These are phyloP conservation scores for Phialophora tarda DNA, from an alignment of 2,329 filamentous ascomycete genomes.

Conservation along the genomic window DNA sequence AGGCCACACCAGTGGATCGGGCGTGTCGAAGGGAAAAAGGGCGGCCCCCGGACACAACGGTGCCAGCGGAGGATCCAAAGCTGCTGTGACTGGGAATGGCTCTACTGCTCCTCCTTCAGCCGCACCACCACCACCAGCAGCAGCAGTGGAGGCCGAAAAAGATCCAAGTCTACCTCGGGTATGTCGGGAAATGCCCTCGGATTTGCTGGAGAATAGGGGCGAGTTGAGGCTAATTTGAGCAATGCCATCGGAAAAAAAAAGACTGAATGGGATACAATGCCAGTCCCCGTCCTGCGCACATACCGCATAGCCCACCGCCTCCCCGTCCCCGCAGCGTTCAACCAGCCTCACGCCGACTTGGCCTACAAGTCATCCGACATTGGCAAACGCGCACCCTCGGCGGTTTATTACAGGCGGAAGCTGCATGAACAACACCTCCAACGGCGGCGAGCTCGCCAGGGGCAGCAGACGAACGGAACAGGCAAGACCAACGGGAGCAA, in stretches of 20 bases:
- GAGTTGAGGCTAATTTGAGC: conserved; percentile 6
- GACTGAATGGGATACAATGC: conserved; percentile 34
- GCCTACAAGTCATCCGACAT: conserved; percentile 52
- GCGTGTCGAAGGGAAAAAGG: conserved; percentile 34
- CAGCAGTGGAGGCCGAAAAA: conserved; percentile 24
- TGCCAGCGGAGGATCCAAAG: conserved; percentile 35
- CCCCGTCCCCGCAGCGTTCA: conserved; percentile 51
- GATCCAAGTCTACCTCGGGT: conserved; percentile 44
- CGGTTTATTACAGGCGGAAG: conserved; percentile 48
- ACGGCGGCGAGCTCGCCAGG: conserved; percentile 26
- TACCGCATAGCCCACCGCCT: conserved; percentile 57
- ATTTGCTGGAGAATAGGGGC: neutral
- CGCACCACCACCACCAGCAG: conserved; percentile 37
- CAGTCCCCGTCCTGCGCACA: conserved; percentile 47
- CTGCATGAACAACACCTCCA: conserved; percentile 35
- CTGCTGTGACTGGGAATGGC: conserved; percentile 33
- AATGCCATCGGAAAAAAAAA: conserved; percentile 15
- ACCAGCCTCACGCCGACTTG: conserved; percentile 53
- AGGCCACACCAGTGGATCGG: conserved; percentile 21
- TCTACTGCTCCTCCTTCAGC: conserved; percentile 39
- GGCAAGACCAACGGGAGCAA: conserved; percentile 17
- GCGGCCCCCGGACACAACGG: conserved; percentile 15
- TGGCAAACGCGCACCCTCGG: conserved; percentile 53
- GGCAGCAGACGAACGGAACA: conserved; percentile 29
- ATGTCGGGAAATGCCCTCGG: conserved; percentile 27